Conservation (phyloP, 345 rosid genomes). For the Aquilaria yunnanensis region DNA sequence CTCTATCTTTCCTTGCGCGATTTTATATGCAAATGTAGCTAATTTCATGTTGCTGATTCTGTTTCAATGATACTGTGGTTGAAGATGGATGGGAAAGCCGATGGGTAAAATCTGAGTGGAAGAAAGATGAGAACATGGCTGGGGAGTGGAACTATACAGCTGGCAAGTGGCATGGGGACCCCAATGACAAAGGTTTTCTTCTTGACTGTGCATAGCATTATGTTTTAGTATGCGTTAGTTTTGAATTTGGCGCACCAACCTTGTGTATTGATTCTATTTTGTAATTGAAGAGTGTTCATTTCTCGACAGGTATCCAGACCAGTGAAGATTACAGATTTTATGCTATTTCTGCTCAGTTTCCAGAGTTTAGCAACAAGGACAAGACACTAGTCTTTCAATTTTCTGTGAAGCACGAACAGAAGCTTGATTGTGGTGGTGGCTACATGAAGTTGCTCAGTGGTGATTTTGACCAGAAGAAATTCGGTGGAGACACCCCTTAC, state of each 20-base stretch:
- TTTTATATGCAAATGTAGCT: background rate
- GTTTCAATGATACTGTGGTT: background rate
- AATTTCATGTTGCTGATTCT: background rate
- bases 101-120: constrained; percentile 95
- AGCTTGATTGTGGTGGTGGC: constrained; percentile 99
- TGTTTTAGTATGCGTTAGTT: background rate
- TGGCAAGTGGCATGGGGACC: constrained; percentile 90
- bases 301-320: constrained; percentile 80
- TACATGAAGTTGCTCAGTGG: constrained; percentile 96
- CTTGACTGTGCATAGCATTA: constrained; percentile 7
- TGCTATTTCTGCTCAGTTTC: constrained; percentile 94
- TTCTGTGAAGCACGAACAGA: constrained; percentile 98
- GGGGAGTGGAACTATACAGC: constrained; percentile 94
- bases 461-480: constrained; percentile 87
- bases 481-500: constrained; percentile 96
- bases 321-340: constrained; percentile 97
- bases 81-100: constrained; percentile 92
- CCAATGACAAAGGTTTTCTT: constrained; percentile 73
- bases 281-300: background rate
- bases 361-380: constrained; percentile 89
- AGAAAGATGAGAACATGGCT: constrained; percentile 75
- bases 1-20: too few relatives aligned
- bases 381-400: constrained; percentile 91
- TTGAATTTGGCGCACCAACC: background rate
- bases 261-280: background rate